phyloP scores from a whole-genome alignment of 2,329 filamentous ascomycete species.

The Diaporthe humulicola region DNA sequence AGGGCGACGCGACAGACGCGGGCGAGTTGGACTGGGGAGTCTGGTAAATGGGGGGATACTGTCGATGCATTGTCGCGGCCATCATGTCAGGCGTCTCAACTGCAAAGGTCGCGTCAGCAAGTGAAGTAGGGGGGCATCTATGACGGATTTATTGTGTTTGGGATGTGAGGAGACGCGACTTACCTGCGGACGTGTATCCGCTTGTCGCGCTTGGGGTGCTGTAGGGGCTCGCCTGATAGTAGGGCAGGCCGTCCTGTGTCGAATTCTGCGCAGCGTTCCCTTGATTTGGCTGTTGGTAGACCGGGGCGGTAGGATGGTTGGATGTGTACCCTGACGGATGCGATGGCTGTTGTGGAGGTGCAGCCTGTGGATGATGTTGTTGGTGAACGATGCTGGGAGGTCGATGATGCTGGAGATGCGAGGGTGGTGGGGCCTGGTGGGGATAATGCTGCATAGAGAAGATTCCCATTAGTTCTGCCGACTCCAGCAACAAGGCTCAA shows the following conservation, averaged over 20 bases:
- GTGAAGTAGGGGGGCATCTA: no score
- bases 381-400: slow-evolving; percentile 81
- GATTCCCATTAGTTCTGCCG: slow-evolving; percentile 67
- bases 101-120: slow-evolving; percentile 18
- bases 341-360: slow-evolving; percentile 69
- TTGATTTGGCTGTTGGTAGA: slow-evolving; percentile 78
- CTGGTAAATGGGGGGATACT: slow-evolving; percentile 94
- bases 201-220: slow-evolving; percentile 84
- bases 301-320: slow-evolving; percentile 70
- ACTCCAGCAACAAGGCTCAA: slow-evolving; percentile 44
- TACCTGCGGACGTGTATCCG: slow-evolving; percentile 90
- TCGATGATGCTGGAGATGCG: slow-evolving; percentile 78
- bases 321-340: slow-evolving; percentile 78
- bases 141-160: slow-evolving; percentile 35
- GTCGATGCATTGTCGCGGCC: slow-evolving; percentile 79
- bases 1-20: slow-evolving; percentile 90
- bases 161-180: slow-evolving; percentile 52
- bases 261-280: slow-evolving; percentile 71
- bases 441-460: slow-evolving; percentile 81
- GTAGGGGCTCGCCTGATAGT: slow-evolving; percentile 85
- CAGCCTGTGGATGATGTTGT: slow-evolving; percentile 77
- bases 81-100: slow-evolving; percentile 75
- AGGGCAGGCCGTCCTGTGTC: slow-evolving; percentile 78
- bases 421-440: slow-evolving; percentile 79
- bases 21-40: slow-evolving; percentile 96